These are phyloP conservation scores for Cystobasidiaceae sp. DNA, from an alignment of 1,284 basidiomycete species.

Conservation along the genomic window DNA sequence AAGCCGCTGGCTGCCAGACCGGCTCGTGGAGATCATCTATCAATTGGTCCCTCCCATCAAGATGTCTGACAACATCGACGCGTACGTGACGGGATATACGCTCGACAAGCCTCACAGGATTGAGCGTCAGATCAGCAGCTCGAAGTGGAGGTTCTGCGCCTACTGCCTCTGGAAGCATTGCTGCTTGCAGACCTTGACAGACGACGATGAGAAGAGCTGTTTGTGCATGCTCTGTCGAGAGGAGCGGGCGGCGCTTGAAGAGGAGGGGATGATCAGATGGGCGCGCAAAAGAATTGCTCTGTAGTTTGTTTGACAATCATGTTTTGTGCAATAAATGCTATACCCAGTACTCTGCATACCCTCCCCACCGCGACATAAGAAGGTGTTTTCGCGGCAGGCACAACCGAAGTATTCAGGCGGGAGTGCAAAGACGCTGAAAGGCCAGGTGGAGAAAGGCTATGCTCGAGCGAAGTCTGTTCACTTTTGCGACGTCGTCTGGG, in stretches of 20 bases:
- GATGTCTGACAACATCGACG: neutral
- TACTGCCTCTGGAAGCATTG: neutral
- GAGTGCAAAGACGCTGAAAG: too few species aligned
- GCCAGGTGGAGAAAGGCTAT: too few species aligned
- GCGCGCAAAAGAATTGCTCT: neutral
- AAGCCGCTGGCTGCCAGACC: neutral
- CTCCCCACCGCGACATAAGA: too few species aligned
- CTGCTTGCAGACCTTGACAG: neutral
- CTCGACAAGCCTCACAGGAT: neutral
- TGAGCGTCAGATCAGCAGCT: neutral
- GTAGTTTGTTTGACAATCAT: too few species aligned
- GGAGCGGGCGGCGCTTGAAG: neutral
- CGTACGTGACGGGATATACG: too few species aligned
- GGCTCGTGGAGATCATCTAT: neutral
- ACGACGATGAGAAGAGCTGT: neutral
- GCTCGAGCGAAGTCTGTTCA: too few species aligned
- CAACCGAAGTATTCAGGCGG: too few species aligned
- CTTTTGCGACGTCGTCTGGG: too few species aligned
- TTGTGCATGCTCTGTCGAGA: neutral
- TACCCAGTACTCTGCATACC: too few species aligned
- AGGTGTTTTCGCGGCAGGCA: too few species aligned
- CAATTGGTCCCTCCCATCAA: neutral
- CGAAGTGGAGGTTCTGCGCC: neutral
- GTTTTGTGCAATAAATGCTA: too few species aligned
- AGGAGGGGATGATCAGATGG: neutral